These are phyloP conservation scores for Solanum hybrid DNA, from an alignment of 305 asterid species.

Conservation along the genomic window DNA sequence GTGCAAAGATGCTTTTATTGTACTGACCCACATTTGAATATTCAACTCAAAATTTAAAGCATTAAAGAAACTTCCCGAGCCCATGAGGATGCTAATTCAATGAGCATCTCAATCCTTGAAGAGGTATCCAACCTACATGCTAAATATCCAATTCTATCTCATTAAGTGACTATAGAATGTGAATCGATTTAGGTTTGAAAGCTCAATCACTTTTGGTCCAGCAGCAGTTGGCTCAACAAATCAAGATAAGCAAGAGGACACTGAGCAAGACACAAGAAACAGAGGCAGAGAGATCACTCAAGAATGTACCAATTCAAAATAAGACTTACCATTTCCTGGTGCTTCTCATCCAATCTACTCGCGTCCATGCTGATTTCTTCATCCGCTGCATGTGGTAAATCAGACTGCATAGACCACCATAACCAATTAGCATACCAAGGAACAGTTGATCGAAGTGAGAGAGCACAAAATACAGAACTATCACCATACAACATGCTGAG, in stretches of 20 bases:
- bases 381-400: slow-evolving; percentile 45
- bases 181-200: not conserved
- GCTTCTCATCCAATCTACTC: slow-evolving; percentile 46
- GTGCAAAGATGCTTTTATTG: not conserved
- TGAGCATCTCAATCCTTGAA: not conserved
- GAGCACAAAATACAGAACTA: slow-evolving; percentile 13
- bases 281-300: not conserved
- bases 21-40: not conserved
- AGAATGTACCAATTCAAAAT: not conserved
- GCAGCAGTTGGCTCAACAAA: not conserved
- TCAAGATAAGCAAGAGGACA: not conserved
- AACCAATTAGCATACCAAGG: slow-evolving; percentile 11
- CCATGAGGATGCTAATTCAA: not conserved
- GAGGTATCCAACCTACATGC: not conserved
- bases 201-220: not conserved
- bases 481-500: slow-evolving; percentile 8
- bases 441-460: slow-evolving; percentile 9
- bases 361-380: slow-evolving; percentile 53
- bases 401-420: slow-evolving; percentile 33
- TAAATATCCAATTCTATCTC: not conserved
- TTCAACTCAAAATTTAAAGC: not conserved
- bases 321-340: slow-evolving; percentile 59
- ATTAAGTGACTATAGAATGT: not conserved
- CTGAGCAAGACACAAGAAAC: not conserved
- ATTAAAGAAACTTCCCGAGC: not conserved